These are phyloP conservation scores for Brassica nigra DNA, from an alignment of 345 rosid genomes.

Conservation along the genomic window DNA sequence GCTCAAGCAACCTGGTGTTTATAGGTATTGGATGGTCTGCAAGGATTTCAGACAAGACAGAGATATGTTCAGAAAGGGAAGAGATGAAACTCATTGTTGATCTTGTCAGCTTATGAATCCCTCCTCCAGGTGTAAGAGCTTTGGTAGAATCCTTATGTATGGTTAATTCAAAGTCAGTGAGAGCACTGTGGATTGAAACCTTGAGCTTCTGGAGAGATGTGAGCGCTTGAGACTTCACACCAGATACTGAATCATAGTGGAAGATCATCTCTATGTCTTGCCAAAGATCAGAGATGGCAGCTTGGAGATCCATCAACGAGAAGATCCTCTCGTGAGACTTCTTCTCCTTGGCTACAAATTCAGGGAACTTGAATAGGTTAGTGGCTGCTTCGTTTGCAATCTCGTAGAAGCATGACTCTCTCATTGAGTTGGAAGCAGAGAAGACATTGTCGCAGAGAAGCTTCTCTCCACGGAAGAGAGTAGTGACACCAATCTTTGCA, in stretches of 20 bases:
- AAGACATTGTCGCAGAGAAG: conserved; percentile 70
- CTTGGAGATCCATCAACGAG: conserved; percentile 63
- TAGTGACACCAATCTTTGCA: conserved; percentile 55
- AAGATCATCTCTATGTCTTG: conserved; percentile 72
- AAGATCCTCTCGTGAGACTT: conserved; percentile 59
- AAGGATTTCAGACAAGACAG: conserved; percentile 56
- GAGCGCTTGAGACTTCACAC: conserved; percentile 55
- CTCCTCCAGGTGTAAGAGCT: conserved; percentile 56
- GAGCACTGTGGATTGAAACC: conserved; percentile 44
- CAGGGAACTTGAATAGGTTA: conserved; percentile 70
- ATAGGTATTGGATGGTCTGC: conserved; percentile 51
- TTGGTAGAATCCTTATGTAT: conserved; percentile 61
- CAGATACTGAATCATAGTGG: conserved; percentile 56
- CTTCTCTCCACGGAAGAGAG: conserved; percentile 67
- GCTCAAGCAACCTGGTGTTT: conserved; percentile 50
- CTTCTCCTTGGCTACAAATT: conserved; percentile 60
- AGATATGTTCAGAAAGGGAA: conserved; percentile 60
- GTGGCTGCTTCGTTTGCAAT: conserved; percentile 64
- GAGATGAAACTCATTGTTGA: conserved; percentile 68
- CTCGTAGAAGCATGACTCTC: conserved; percentile 71
- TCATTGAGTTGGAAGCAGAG: conserved; percentile 49
- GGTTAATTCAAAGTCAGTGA: conserved; percentile 54
- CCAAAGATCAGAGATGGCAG: conserved; percentile 58
- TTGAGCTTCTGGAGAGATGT: conserved; percentile 59
- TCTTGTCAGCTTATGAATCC: conserved; percentile 68